These are phyloP conservation scores for Phytophthora pseudosyringae DNA, from an alignment of 352 stramenopile species.

Conservation along the genomic window DNA sequence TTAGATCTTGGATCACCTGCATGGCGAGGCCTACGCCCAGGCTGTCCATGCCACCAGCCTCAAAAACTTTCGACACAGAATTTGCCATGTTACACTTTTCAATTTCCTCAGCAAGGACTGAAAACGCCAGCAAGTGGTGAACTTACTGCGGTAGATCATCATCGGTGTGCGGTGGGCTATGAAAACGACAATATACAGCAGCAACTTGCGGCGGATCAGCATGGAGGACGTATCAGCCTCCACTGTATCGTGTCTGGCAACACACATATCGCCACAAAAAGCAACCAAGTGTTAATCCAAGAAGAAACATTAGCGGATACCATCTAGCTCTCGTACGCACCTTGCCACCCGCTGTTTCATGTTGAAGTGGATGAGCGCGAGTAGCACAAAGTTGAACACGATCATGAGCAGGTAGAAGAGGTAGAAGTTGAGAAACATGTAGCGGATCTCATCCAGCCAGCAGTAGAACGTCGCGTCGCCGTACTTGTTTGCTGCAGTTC, in stretches of 20 bases:
- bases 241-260: conserved; percentile 58
- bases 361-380: conserved; percentile 68
- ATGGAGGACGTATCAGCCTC: conserved; percentile 71
- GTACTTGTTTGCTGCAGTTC: conserved; percentile 56
- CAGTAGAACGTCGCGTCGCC: conserved; percentile 86
- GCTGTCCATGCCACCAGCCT: conserved; percentile 41
- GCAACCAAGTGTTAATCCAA: conserved; percentile 2
- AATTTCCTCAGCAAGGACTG: background rate
- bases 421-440: conserved; percentile 85
- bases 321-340: conserved; percentile 16
- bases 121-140: background rate
- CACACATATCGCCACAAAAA: background rate
- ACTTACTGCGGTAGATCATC: conserved; percentile 75
- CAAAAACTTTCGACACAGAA: conserved; percentile 40
- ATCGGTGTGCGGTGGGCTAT: conserved; percentile 70
- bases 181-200: conserved; percentile 80
- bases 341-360: conserved; percentile 68
- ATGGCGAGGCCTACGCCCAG: conserved; percentile 52
- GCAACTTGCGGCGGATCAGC: conserved; percentile 72
- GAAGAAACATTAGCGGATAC: background rate
- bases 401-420: conserved; percentile 72
- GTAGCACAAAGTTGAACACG: conserved; percentile 74
- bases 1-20: conserved; percentile 71
- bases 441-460: conserved; percentile 70
- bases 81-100: conserved; percentile 15